Percentiles rank a stretch among this genome's conserved stretches.
These are phyloP conservation scores for Coprinopsis sp. DNA, from an alignment of 768 basidiomycete genomes.

Conservation along the genomic window DNA sequence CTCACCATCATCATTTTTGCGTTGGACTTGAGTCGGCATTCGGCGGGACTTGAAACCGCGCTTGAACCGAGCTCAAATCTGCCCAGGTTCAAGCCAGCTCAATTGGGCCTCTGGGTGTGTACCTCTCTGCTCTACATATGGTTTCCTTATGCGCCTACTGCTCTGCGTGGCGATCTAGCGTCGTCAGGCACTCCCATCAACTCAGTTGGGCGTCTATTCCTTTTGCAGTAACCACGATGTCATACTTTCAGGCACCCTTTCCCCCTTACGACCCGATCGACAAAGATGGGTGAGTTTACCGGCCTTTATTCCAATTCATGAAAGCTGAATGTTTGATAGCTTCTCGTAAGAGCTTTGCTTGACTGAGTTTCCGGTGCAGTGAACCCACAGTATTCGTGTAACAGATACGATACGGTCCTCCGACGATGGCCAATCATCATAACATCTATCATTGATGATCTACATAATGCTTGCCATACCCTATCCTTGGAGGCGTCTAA, in stretches of 20 bases:
- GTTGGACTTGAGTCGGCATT: too few species aligned
- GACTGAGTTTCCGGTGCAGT: not conserved
- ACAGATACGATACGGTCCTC: constrained; percentile 68
- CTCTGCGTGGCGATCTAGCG: too few species aligned
- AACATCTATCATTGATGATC: constrained; percentile 70
- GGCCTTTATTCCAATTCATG: not conserved
- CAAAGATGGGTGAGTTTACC: constrained; percentile 46
- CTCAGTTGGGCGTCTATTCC: too few species aligned
- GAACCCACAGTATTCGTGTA: not conserved
- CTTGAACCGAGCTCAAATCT: too few species aligned
- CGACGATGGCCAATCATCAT: constrained; percentile 84
- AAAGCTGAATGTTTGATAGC: constrained; percentile 26
- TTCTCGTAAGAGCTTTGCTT: constrained; percentile 47
- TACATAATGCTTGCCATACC: constrained; percentile 66
- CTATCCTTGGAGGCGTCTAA: constrained; percentile 37
- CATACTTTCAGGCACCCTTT: constrained; percentile 42
- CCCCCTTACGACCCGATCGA: constrained; percentile 75
- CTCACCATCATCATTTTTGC: too few species aligned
- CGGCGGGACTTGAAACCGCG: too few species aligned
- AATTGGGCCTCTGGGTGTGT: too few species aligned
- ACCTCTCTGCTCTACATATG: too few species aligned
- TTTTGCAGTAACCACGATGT: too few species aligned
- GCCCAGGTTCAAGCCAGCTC: too few species aligned
- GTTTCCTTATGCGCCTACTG: too few species aligned
- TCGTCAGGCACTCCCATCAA: too few species aligned